Base-by-base conservation (phyloP, 2,329 filamentous ascomycete genomes). In the Talaromyces amestolkiae region DNA sequence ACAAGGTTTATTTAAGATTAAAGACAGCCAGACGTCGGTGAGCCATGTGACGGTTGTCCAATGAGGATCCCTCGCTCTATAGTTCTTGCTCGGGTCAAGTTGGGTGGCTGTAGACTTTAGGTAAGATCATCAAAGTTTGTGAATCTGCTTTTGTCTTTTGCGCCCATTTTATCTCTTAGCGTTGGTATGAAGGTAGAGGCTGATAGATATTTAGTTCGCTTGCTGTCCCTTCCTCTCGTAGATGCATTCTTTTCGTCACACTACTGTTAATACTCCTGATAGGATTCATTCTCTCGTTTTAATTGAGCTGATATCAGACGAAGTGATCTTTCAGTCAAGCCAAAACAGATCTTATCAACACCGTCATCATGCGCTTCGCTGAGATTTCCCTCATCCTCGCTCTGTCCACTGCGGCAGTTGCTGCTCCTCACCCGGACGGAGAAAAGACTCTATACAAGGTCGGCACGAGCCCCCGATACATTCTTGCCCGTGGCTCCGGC, bases 311-410 rank as follows among this genome's bases (percentile, higher is more conserved):
- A 22, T 35, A 37, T 56, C 53, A 39, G 9, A 39, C 53, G 11
- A 37, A 37, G 53, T 39, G 33, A 56, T 37, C 53, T 17, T 37
- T 19, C 17, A 35, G 3, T 24, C 31, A 8, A 39, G 53, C 31
- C 33, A 56, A 54, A 56, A 56, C 53, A 56, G 31, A 39, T 19
- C 19, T 37, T n/a, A 22, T 15, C 33, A 22, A 37, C 3, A 56
- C 19, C 19, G 39, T 24, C 58, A 65, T 15, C 22, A 66, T 66
- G 64, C 64, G 60, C 22, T 59, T 66, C 37, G 27, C 53, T 41
- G 53, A 59, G 22, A 15, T 66, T 27, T 66, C 64, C 31, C 43
- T 66, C 49, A 11, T 51, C 43, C 33, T 66, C 22, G 60, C 64
- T n/a, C 64, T 66, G 35, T 66, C 64, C 33, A 19, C 53, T 13